Percentiles rank a stretch among this genome's conserved stretches.
Evolutionary conservation across 2,329 filamentous ascomycete genomes (phyloP).

Genomic region (Eurotiales sp.): DNA sequence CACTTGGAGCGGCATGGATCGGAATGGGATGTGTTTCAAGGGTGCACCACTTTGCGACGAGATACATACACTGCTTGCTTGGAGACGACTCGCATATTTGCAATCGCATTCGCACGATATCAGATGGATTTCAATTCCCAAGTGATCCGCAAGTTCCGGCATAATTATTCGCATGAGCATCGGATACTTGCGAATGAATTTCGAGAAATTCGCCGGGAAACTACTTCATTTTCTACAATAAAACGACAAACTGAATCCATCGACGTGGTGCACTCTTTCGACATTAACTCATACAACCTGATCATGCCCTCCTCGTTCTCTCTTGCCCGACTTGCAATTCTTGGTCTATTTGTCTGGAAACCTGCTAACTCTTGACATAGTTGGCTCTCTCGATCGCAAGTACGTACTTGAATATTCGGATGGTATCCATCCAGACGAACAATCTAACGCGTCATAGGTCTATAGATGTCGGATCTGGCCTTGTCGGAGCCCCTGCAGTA

Average conservation of each 20-base stretch:
- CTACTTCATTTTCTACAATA: too few relatives aligned
- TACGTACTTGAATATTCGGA: constrained; percentile 48
- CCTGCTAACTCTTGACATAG: constrained; percentile 3
- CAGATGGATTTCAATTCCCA: too few relatives aligned
- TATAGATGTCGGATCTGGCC: constrained; percentile 79
- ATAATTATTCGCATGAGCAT: too few relatives aligned
- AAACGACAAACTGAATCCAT: too few relatives aligned
- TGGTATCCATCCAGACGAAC: too few relatives aligned
- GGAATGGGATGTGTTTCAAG: neutral
- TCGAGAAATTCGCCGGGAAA: too few relatives aligned
- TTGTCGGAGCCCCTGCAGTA: constrained; percentile 77
- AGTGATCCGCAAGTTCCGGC: too few relatives aligned
- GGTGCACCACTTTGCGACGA: neutral
- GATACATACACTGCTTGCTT: neutral
- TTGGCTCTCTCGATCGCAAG: constrained; percentile 14
- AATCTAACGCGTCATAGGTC: constrained; percentile 55
- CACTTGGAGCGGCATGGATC: neutral
- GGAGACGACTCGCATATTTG: neutral
- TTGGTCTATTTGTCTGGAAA: neutral
- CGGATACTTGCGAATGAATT: neutral
- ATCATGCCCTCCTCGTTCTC: too few relatives aligned
- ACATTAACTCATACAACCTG: too few relatives aligned
- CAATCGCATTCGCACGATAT: neutral
- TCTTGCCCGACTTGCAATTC: neutral
- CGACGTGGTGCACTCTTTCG: neutral